These are phyloP conservation scores for Harringtonia lauricola DNA, from an alignment of 2,329 filamentous ascomycete genomes.

Conservation along the genomic window DNA sequence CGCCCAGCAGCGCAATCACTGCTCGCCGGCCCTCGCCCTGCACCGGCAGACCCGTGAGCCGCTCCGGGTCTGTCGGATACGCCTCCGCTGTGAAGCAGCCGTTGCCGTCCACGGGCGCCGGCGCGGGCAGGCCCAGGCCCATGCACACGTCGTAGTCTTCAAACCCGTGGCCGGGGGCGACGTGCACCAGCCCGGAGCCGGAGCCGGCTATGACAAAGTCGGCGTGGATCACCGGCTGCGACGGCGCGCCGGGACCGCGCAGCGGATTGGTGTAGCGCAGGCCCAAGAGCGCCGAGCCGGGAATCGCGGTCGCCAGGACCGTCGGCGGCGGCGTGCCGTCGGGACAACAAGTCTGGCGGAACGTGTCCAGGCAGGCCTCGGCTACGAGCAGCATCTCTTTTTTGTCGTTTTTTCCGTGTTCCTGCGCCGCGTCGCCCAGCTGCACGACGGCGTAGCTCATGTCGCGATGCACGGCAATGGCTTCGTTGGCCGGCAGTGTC, in stretches of 20 bases:
- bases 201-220: slow-evolving; percentile 83
- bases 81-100: slow-evolving; percentile 75
- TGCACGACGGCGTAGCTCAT: slow-evolving; percentile 63
- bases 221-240: slow-evolving; percentile 67
- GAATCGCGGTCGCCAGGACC: slow-evolving; percentile 59
- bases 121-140: slow-evolving; percentile 57
- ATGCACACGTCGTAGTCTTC: slow-evolving; percentile 86
- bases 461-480: slow-evolving; percentile 69
- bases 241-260: slow-evolving; percentile 40
- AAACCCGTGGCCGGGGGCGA: slow-evolving; percentile 90
- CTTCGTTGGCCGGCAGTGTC: slow-evolving; percentile 88
- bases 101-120: slow-evolving; percentile 73
- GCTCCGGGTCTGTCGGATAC: slow-evolving; percentile 55
- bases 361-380: slow-evolving; percentile 52
- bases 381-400: slow-evolving; percentile 68
- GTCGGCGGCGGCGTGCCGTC: slow-evolving; percentile 44
- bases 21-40: slow-evolving; percentile 12
- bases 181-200: slow-evolving; percentile 91
- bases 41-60: slow-evolving; percentile 60
- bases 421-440: slow-evolving; percentile 35
- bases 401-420: too few species aligned
- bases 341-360: slow-evolving; percentile 37
- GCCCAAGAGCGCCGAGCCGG: slow-evolving; percentile 55
- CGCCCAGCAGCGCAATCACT: slow-evolving; percentile 58
- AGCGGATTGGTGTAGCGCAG: slow-evolving; percentile 63